A percentile compares a stretch with the other conserved stretches of the same genome.
These are phyloP conservation scores for Fusarium sp. DNA, from an alignment of 2,329 filamentous ascomycete genomes.

Conservation along the genomic window DNA sequence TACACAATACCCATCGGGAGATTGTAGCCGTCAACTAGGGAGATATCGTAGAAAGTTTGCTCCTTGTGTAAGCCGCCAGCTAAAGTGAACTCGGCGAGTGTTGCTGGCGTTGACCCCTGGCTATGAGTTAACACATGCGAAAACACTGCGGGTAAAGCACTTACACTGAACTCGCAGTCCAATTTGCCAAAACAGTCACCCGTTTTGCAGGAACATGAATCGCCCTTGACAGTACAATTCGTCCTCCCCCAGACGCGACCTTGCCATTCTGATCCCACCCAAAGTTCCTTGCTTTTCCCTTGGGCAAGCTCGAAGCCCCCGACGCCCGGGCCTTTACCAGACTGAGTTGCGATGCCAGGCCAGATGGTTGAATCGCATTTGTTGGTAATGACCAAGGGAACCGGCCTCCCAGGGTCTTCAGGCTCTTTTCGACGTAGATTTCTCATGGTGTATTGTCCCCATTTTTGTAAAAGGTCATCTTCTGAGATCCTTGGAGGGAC, in stretches of 20 bases:
- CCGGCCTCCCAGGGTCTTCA: conserved; percentile 46
- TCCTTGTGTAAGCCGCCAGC: conserved; percentile 68
- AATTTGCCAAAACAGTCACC: conserved; percentile 81
- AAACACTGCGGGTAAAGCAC: conserved; percentile 43
- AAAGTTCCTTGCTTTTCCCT: conserved; percentile 69
- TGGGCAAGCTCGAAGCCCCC: conserved; percentile 76
- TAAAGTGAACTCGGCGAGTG: conserved; percentile 84
- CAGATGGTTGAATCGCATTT: conserved; percentile 78
- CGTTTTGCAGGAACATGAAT: conserved; percentile 76
- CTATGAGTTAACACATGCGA: conserved; percentile 4
- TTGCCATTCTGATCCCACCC: conserved; percentile 80
- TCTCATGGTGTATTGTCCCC: conserved; percentile 36
- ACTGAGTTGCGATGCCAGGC: conserved; percentile 80
- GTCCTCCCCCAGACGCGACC: conserved; percentile 86
- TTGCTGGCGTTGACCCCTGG: conserved; percentile 78
- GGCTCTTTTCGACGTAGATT: conserved; percentile 32
- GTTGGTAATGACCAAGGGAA: conserved; percentile 78
- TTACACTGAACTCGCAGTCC: conserved; percentile 76
- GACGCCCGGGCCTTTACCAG: conserved; percentile 73
- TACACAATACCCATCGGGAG: conserved; percentile 75
- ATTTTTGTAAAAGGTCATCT: conserved; percentile 43
- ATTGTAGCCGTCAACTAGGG: conserved; percentile 87
- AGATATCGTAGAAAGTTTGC: conserved; percentile 87
- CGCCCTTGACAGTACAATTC: conserved; percentile 80
- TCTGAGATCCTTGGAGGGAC: conserved; percentile 40